Conservation (phyloP, 2,329 filamentous ascomycete genomes). For the Colletotrichum limetticola region DNA sequence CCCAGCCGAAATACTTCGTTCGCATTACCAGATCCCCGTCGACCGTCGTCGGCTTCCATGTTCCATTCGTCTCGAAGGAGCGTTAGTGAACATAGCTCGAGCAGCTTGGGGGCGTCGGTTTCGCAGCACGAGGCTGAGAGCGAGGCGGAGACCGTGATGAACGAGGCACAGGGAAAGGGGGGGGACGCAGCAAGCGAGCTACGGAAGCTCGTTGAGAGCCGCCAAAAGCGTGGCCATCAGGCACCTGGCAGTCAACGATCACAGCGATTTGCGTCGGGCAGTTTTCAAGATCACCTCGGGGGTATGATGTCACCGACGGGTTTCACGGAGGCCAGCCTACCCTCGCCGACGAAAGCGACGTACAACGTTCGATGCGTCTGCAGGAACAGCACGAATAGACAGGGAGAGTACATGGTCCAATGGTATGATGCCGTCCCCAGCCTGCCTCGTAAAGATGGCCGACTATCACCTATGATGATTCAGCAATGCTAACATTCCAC, state of each 20-base stretch:
- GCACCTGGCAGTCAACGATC: slow-evolving; percentile 36
- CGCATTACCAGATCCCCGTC: slow-evolving; percentile 63
- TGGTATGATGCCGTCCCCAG: slow-evolving; percentile 58
- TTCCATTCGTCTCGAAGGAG: slow-evolving; percentile 60
- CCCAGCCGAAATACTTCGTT: slow-evolving; percentile 71
- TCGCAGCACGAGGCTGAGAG: slow-evolving; percentile 59
- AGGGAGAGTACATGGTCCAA: slow-evolving; percentile 69
- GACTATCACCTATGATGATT: not conserved
- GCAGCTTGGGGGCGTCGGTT: slow-evolving; percentile 46
- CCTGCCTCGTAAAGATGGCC: slow-evolving; percentile 10
- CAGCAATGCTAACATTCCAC: slow-evolving; percentile 13
- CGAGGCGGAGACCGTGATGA: slow-evolving; percentile 68
- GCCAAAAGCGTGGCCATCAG: slow-evolving; percentile 53
- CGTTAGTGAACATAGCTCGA: slow-evolving; percentile 60
- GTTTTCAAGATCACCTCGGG: slow-evolving; percentile 44
- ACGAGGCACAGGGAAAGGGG: slow-evolving; percentile 53
- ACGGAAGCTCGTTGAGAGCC: slow-evolving; percentile 65
- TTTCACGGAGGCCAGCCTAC: slow-evolving; percentile 59
- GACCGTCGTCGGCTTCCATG: slow-evolving; percentile 57
- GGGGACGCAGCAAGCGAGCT: slow-evolving; percentile 71
- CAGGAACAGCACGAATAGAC: slow-evolving; percentile 52
- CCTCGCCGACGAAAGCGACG: slow-evolving; percentile 55
- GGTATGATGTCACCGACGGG: slow-evolving; percentile 62
- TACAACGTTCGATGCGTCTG: slow-evolving; percentile 68
- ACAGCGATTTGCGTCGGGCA: slow-evolving; percentile 43